Base-by-base conservation (phyloP, 768 basidiomycete genomes). In the Gelatoporia subvermispora region DNA sequence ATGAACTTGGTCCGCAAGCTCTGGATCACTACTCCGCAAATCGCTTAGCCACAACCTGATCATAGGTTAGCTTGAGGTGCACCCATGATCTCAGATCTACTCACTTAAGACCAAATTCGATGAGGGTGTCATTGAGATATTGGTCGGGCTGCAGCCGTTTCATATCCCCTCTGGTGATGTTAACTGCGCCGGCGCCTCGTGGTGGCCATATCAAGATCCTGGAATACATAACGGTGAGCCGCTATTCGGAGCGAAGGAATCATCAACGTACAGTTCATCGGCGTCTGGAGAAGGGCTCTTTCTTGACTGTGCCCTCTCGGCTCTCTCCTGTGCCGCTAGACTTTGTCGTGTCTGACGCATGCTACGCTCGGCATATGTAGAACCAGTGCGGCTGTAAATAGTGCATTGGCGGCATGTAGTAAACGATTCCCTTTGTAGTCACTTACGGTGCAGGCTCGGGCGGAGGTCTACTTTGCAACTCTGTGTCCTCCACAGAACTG, bases 61-160 rank as follows among this genome's bases (percentile, higher is more conserved):
- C 17, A 47, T 28, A 8, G 37, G 38, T 55, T 18, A 43, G 38
- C 20, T 25, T 15, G 44, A 43, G 21, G 50, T 16, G 17, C 22
- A 7, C n/a, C 22, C 35, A 16, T 31, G 34, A 15, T 7, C 4
- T 15, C 11, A 50, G 22, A 44, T 2, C 9, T 1, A 65, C 88
- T 41, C 59, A 93, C 93, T 93, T 94, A 28, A 99, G 73, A 3
- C 92, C 94, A 57, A 94, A 96, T 62, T 99, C 96, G 24, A 98
- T 93, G 31, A 99, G 70, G 0, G 91, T 96, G 68, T 99, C 96
- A 61, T 99, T 99, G 41, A 99, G 73, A 63, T 85, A 98, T 63
- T 95, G 90, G 25, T 81, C 82, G 0, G 85, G 84, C 43, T 79
- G 68, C 25, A 97, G 65, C 9, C 95, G 82, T 47, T 72, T 72